phyloP scores from a whole-genome alignment of 2,329 filamentous ascomycete genomes.

The Ustilaginoidea virens region DNA sequence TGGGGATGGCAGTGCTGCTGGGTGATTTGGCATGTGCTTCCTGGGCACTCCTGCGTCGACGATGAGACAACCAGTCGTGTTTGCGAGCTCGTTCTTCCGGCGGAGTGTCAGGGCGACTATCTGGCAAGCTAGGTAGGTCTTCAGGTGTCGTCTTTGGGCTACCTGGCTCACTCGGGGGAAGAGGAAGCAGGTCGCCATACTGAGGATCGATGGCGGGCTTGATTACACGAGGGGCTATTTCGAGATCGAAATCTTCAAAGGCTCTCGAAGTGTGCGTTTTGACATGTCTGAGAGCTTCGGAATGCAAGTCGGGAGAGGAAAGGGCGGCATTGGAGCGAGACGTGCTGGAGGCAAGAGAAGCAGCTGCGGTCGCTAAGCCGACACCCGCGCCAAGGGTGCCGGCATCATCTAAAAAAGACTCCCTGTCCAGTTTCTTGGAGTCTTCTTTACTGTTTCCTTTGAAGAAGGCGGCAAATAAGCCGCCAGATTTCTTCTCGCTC shows the following conservation, averaged over 20 bases:
- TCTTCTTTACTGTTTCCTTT: constrained; percentile 22
- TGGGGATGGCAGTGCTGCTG: constrained; percentile 42
- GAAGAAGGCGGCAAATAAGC: constrained; percentile 34
- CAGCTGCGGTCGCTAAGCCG: constrained; percentile 40
- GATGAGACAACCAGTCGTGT: constrained; percentile 25
- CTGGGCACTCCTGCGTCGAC: constrained; percentile 31
- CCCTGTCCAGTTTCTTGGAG: constrained; percentile 13
- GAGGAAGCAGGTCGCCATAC: constrained; percentile 47
- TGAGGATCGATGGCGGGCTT: constrained; percentile 52
- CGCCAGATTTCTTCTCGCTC: constrained; percentile 20
- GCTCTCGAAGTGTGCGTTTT: constrained; percentile 8
- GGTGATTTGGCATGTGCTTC: constrained; percentile 34
- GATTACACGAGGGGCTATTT: constrained; percentile 40
- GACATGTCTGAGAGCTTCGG: constrained; percentile 11
- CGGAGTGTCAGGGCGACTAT: constrained; percentile 43
- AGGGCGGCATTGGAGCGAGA: constrained; percentile 31
- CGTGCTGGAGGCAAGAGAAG: constrained; percentile 22
- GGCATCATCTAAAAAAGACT: constrained; percentile 61
- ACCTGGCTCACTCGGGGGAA: constrained; percentile 43
- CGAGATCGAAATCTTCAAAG: constrained; percentile 34
- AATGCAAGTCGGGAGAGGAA: constrained; percentile 21
- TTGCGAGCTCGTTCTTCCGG: constrained; percentile 28
- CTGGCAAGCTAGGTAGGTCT: constrained; percentile 38
- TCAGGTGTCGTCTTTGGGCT: constrained; percentile 25
- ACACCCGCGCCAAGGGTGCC: constrained; percentile 54